phyloP scores from a whole-genome alignment of 2,329 filamentous ascomycete species.

The Cytospora chrysosperma region DNA sequence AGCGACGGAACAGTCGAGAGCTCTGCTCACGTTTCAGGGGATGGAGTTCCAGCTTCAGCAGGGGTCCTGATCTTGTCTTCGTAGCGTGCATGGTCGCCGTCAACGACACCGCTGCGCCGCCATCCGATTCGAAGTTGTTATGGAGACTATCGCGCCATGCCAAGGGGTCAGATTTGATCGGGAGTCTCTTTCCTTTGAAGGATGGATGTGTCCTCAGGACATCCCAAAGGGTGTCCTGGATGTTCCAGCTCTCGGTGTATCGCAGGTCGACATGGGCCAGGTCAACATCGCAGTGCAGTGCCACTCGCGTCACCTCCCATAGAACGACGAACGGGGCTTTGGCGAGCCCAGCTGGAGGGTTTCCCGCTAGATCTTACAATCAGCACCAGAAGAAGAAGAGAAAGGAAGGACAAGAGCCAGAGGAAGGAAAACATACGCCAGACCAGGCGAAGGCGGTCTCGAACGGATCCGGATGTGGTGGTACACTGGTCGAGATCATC shows the following conservation, averaged over 20 bases:
- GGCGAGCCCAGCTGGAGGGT: constrained; percentile 39
- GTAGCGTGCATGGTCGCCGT: constrained; percentile 17
- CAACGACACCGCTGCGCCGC: constrained; percentile 14
- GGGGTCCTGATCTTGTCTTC: constrained; percentile 34
- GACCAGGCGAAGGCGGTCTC: constrained; percentile 7
- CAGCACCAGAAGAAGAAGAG: neutral
- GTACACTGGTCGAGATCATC: neutral
- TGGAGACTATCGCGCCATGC: constrained; percentile 47
- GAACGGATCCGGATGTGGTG: neutral
- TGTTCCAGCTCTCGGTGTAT: constrained; percentile 42
- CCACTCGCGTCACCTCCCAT: constrained; percentile 54
- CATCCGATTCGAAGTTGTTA: constrained; percentile 1
- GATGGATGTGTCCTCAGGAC: constrained; percentile 15
- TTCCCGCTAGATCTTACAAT: constrained; percentile 31
- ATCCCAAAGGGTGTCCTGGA: constrained; percentile 44
- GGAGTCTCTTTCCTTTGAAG: constrained; percentile 48
- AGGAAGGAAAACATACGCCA: constrained; percentile 17
- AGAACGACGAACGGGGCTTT: constrained; percentile 47
- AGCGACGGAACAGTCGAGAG: constrained; percentile 54
- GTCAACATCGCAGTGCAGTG: constrained; percentile 46
- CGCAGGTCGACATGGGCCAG: constrained; percentile 36
- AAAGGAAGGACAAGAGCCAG: neutral
- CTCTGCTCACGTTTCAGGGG: constrained; percentile 49
- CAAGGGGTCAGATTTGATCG: constrained; percentile 42
- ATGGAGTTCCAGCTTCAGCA: constrained; percentile 48